Conservation (phyloP, 306 rosid genomes). For the Pterocarpus macrocarpus region DNA sequence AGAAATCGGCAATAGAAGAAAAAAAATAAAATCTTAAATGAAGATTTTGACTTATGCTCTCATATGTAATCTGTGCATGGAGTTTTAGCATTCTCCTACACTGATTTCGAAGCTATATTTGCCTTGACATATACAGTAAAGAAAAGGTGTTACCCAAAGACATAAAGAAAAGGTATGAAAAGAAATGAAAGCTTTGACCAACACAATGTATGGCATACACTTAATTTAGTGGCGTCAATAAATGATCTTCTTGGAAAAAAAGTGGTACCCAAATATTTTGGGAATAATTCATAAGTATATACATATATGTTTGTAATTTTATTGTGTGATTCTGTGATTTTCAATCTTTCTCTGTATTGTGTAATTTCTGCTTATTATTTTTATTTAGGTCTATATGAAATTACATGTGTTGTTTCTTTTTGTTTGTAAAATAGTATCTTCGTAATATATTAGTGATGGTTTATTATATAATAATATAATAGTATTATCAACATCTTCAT, state of each 20-base stretch:
- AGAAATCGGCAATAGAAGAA: constrained; percentile 16
- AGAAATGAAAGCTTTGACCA: constrained; percentile 16
- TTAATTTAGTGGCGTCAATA: constrained; percentile 7
- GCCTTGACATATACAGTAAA: neutral
- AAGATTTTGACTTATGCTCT: constrained; percentile 1
- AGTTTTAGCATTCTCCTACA: neutral
- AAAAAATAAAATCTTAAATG: neutral
- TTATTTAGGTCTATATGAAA: neutral
- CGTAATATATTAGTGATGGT: neutral
- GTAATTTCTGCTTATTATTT: neutral
- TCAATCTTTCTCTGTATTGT: neutral
- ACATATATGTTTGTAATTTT: neutral
- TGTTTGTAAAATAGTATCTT: neutral
- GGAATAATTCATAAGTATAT: neutral
- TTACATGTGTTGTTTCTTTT: neutral
- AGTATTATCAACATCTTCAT: neutral
- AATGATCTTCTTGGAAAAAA: neutral
- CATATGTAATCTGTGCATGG: neutral
- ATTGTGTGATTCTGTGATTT: neutral
- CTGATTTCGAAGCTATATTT: constrained; percentile 33
- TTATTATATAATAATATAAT: neutral
- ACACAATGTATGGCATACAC: constrained; percentile 40
- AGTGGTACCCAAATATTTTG: neutral
- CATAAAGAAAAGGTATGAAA: constrained; percentile 15
- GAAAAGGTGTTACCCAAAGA: constrained; percentile 16